These are phyloP conservation scores for Thyridium curvatum DNA, from an alignment of 2,329 filamentous ascomycete species.

Conservation along the genomic window DNA sequence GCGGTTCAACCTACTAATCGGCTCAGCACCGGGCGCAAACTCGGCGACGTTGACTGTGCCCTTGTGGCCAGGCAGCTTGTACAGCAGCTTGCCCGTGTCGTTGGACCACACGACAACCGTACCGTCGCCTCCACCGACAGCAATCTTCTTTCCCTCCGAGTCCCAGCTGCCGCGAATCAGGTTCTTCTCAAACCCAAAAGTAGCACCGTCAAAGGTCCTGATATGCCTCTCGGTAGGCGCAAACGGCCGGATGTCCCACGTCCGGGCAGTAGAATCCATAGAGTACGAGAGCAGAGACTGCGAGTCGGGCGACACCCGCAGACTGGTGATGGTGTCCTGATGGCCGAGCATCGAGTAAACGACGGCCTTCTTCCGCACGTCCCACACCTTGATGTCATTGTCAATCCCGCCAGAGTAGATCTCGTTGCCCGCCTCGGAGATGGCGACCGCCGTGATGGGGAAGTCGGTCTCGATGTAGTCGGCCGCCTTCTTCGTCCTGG, in stretches of 20 bases:
- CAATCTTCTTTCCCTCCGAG: conserved; percentile 75
- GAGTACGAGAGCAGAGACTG: conserved; percentile 86
- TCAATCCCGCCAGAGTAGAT: conserved; percentile 93
- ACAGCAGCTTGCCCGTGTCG: conserved; percentile 81
- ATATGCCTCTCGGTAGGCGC: conserved; percentile 82
- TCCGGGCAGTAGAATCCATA: conserved; percentile 88
- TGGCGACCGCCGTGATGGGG: conserved; percentile 81
- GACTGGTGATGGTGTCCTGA: conserved; percentile 83
- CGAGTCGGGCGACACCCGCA: conserved; percentile 87
- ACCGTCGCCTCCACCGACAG: conserved; percentile 82
- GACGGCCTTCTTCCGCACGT: conserved; percentile 83
- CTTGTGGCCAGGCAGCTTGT: conserved; percentile 93
- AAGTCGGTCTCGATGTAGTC: conserved; percentile 89
- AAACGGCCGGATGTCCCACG: conserved; percentile 95
- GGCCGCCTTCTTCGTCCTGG: conserved; percentile 78
- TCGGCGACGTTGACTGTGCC: conserved; percentile 93
- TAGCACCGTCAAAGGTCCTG: conserved; percentile 87
- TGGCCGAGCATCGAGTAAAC: conserved; percentile 87
- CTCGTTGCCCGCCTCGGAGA: conserved; percentile 94
- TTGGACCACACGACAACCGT: conserved; percentile 89
- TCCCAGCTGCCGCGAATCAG: conserved; percentile 89
- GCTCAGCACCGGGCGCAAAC: conserved; percentile 78
- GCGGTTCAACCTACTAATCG: conserved; percentile 82
- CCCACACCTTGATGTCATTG: conserved; percentile 97
- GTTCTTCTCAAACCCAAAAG: conserved; percentile 84